A percentile compares a stretch with the other conserved stretches of the same genome.
These are phyloP conservation scores for Candida tropicalis DNA, from an alignment of 1,139 yeast genomes.

Conservation along the genomic window DNA sequence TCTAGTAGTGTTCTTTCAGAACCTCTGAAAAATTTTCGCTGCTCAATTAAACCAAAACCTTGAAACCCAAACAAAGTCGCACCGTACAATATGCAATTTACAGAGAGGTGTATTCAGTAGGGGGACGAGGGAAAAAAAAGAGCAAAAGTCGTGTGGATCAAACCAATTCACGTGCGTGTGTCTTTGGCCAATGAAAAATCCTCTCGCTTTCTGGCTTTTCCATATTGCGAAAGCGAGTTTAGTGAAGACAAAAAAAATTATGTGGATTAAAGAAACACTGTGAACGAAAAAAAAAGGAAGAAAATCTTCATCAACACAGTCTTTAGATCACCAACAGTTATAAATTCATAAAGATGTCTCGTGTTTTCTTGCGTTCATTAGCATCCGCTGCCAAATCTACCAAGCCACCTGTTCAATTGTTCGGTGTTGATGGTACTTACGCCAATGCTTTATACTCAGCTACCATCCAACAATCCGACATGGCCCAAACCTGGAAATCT, in stretches of 20 bases:
- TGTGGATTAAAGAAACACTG: neutral
- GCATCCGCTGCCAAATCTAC: slow-evolving; percentile 64
- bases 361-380: slow-evolving; percentile 71
- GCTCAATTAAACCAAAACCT: neutral
- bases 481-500: slow-evolving; percentile 72
- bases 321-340: slow-evolving; percentile 5
- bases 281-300: slow-evolving; percentile 1
- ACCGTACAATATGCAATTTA: no score
- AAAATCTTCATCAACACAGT: neutral
- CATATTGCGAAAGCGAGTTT: slow-evolving; percentile 2
- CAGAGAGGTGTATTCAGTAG: no score
- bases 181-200: slow-evolving; percentile 6
- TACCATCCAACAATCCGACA: slow-evolving; percentile 77
- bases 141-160: neutral
- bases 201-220: neutral
- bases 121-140: no score
- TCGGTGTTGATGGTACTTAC: slow-evolving; percentile 95
- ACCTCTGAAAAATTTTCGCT: neutral
- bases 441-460: slow-evolving; percentile 96
- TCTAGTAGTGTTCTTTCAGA: neutral
- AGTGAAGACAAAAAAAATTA: neutral
- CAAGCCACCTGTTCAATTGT: slow-evolving; percentile 91
- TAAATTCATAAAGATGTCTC: slow-evolving; percentile 31
- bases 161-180: neutral
- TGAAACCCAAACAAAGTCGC: no score